A percentile compares a stretch with the other conserved stretches of the same genome.
Conservation (phyloP, 2,329 filamentous ascomycete species). For the Epichloe gansuensis region DNA sequence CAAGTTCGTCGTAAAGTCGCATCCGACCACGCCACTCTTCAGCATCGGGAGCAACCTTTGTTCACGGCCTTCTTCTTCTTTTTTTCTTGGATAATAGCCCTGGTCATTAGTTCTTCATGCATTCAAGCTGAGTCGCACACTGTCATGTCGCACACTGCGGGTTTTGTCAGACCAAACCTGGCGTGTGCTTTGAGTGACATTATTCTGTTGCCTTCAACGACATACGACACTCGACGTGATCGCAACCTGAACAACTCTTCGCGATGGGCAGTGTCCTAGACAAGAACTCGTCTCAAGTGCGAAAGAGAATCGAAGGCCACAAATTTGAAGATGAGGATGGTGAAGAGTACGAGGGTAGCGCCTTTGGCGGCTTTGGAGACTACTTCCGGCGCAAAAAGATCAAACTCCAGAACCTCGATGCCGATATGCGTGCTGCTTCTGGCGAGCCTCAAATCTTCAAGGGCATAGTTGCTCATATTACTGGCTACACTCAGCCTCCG, state of each 20-base stretch:
- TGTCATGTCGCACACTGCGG: background rate
- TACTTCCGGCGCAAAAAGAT: conserved; percentile 95
- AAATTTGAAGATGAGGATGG: conserved; percentile 70
- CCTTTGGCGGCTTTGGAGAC: conserved; percentile 79
- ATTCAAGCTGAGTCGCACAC: background rate
- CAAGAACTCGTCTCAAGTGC: conserved; percentile 48
- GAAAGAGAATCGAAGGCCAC: conserved; percentile 51
- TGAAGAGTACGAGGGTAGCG: conserved; percentile 80
- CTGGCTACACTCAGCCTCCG: conserved; percentile 90
- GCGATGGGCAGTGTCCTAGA: conserved; percentile 48
- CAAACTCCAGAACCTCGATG: conserved; percentile 91
- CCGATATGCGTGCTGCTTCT: conserved; percentile 55
- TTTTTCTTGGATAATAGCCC: background rate
- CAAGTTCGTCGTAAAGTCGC: background rate
- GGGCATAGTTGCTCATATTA: conserved; percentile 81
- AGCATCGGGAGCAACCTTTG: background rate
- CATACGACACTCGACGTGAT: background rate
- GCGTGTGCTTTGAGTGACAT: no score
- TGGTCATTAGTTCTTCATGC: background rate
- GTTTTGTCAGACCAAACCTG: background rate
- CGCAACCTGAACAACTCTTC: background rate
- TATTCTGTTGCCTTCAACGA: no score
- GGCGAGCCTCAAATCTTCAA: conserved; percentile 79
- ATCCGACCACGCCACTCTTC: background rate
- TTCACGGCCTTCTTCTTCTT: background rate